Base-by-base conservation (phyloP, 225 moss, liverwort and hornwort genomes). In the Sphagnum contortum region DNA sequence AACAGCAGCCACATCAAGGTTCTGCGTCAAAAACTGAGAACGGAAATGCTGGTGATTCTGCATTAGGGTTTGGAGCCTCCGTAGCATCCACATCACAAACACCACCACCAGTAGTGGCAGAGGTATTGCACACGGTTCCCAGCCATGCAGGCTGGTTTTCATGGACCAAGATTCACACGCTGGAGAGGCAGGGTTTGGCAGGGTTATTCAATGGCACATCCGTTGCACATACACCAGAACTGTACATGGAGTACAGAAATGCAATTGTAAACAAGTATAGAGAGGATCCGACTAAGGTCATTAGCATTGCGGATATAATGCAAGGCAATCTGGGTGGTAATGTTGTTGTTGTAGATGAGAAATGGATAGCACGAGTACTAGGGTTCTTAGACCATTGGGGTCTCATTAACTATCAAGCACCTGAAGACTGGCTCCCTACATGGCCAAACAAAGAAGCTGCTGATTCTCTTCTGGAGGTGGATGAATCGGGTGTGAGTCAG, bases 371-470 rank as follows among this genome's bases (percentile, higher is more conserved):
- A 12, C 83, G 89, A 49, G 75, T 98, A 52, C 79, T 98, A 72
- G 93, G 84, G 47, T 98, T 93, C 72, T 75, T 98, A 74, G 98
- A 98, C 71, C 93, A 98, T 57, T 98, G 98, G 98, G 98, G 98
- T 48, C 75, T 98, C 57, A 89, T 98, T n/a, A 98, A 98, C 67
- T 93, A 98, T 66, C 82, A 89, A 64, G 98, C 86, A 29, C 74
- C 87, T 55, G 75, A 70, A 45, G 93, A 88, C n/a, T 86, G 76
- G 60, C 71, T 87, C 57, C 80, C 85, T 49, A 73, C 76, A 74
- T 82, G 77, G 81, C 29, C 29, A 29, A 29, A 29, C 29, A 29
- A 29, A 76, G 70, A 78, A 73, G 67, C 58, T 72, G 74, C 12
- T 71, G 29, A 64, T 67, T 70, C 81, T 47, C 63, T 79, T 61